Percentiles rank a stretch among this genome's conserved stretches.
phyloP scores from a whole-genome alignment of 2,329 filamentous ascomycete genomes.

The Scortechinia acanthostroma region DNA sequence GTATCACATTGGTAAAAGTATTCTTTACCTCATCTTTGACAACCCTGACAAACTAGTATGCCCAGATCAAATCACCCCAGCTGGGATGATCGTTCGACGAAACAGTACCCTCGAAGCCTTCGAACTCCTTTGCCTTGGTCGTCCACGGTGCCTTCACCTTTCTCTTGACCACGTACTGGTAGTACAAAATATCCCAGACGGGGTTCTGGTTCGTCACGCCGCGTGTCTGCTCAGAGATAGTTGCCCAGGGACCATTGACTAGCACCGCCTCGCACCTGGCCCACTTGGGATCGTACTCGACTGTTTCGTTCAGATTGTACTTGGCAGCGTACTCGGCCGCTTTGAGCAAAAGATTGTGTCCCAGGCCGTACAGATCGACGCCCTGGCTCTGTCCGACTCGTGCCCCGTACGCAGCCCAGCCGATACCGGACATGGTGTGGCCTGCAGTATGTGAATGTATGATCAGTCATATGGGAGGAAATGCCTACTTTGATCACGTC shows the following conservation, averaged over 20 bases:
- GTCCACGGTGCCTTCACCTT: slow-evolving; percentile 9
- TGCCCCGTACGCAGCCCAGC: slow-evolving; percentile 23
- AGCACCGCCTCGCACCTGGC: slow-evolving; percentile 28
- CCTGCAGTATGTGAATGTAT: no score
- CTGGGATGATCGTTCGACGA: slow-evolving; percentile 14
- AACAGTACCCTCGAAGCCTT: slow-evolving; percentile 4
- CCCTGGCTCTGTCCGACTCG: slow-evolving; percentile 23
- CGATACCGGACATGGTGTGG: slow-evolving; percentile 18
- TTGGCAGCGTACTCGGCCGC: slow-evolving; percentile 26
- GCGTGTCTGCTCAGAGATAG: slow-evolving; percentile 14
- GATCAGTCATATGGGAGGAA: neutral
- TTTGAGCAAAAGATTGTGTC: slow-evolving; percentile 20
- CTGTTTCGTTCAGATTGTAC: slow-evolving; percentile 23
- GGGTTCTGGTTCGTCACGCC: slow-evolving; percentile 9
- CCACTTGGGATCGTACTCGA: slow-evolving; percentile 22
- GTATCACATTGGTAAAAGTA: no score
- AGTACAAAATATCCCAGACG: slow-evolving; percentile 15
- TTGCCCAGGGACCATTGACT: slow-evolving; percentile 25
- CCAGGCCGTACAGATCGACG: slow-evolving; percentile 18
- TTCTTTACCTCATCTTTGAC: no score
- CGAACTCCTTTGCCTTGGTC: slow-evolving; percentile 7
- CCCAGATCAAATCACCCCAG: slow-evolving; percentile 19
- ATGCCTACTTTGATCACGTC: slow-evolving; percentile 22
- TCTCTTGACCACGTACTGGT: slow-evolving; percentile 19
- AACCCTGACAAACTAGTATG: no score